Evolutionary conservation across 768 basidiomycete species (phyloP).

Genomic region (Leucocoprinus birnbaumii): DNA sequence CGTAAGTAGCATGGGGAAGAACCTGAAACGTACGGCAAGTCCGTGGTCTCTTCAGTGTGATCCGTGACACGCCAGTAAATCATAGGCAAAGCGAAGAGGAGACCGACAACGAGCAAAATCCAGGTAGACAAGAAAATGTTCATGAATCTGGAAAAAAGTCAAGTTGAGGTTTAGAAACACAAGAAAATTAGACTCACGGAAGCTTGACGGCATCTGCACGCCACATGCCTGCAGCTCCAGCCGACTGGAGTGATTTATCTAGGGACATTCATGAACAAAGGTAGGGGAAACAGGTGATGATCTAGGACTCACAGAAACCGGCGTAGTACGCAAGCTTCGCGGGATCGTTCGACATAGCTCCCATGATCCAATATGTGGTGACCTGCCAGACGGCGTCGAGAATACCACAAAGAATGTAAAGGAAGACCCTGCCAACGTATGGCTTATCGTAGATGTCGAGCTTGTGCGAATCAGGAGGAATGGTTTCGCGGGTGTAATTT

Average conservation of each 20-base stretch:
- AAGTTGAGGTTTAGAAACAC: not conserved
- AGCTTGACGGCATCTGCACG: slow-evolving; percentile 57
- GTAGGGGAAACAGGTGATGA: not conserved
- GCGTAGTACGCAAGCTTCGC: slow-evolving; percentile 76
- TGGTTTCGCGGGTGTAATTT: slow-evolving; percentile 58
- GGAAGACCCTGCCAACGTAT: slow-evolving; percentile 53
- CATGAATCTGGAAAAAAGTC: slow-evolving; percentile 44
- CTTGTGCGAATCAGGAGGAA: slow-evolving; percentile 34
- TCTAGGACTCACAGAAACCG: slow-evolving; percentile 70
- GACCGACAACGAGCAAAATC: slow-evolving; percentile 63
- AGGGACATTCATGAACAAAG: not conserved
- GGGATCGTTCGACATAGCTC: slow-evolving; percentile 82
- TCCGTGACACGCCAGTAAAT: slow-evolving; percentile 68
- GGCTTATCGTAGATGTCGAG: slow-evolving; percentile 58
- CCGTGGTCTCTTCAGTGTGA: slow-evolving; percentile 46
- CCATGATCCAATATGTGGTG: slow-evolving; percentile 79
- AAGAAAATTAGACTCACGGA: slow-evolving; percentile 45
- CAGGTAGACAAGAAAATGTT: slow-evolving; percentile 74
- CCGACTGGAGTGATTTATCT: slow-evolving; percentile 78
- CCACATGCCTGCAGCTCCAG: slow-evolving; percentile 74
- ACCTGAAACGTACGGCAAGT: slow-evolving; percentile 32
- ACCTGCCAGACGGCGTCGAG: slow-evolving; percentile 88
- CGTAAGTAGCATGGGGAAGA: not conserved
- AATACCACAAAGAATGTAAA: slow-evolving; percentile 73
- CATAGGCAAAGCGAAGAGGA: slow-evolving; percentile 72